Percentiles rank a stretch among this genome's conserved stretches.
phyloP scores from a whole-genome alignment of 257 asterid genomes.

The Anisodus acutangulus region DNA sequence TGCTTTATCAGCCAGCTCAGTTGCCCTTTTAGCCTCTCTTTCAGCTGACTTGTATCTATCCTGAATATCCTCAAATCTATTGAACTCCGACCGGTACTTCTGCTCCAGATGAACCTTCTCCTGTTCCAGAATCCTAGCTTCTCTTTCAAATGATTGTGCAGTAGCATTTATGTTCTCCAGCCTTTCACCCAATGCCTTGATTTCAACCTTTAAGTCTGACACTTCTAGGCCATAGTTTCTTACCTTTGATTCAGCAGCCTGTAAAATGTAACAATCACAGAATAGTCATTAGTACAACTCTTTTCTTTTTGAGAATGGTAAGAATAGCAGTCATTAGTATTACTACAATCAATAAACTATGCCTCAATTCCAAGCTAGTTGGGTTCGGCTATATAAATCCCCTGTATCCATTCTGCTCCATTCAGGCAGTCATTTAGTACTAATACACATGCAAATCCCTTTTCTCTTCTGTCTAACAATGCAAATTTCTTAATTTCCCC shows the following conservation, averaged over 20 bases:
- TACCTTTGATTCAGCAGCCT: constrained; percentile 91
- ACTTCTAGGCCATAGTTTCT: constrained; percentile 69
- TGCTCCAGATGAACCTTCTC: constrained; percentile 81
- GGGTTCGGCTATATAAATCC: not conserved
- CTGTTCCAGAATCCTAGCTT: constrained; percentile 79
- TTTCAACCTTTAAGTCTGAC: constrained; percentile 59
- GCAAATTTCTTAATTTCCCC: not conserved
- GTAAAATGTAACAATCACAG: constrained; percentile 31
- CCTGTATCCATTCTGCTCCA: not conserved
- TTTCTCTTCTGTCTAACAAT: too few species aligned
- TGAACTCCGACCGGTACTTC: constrained; percentile 66
- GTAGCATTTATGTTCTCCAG: constrained; percentile 58
- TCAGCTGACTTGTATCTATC: constrained; percentile 87
- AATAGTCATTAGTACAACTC: not conserved
- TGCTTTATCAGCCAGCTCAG: constrained; percentile 87
- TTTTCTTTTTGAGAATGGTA: not conserved
- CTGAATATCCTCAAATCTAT: constrained; percentile 75
- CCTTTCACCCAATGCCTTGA: constrained; percentile 66
- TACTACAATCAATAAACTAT: not conserved
- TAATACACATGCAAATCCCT: not conserved
- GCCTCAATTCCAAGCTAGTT: not conserved
- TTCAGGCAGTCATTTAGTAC: not conserved
- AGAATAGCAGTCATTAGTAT: not conserved
- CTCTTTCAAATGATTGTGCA: constrained; percentile 76
- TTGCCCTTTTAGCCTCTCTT: constrained; percentile 81